Conservation (phyloP, 108 stramenopile species). For the Cyclostephanos tholiformis region DNA sequence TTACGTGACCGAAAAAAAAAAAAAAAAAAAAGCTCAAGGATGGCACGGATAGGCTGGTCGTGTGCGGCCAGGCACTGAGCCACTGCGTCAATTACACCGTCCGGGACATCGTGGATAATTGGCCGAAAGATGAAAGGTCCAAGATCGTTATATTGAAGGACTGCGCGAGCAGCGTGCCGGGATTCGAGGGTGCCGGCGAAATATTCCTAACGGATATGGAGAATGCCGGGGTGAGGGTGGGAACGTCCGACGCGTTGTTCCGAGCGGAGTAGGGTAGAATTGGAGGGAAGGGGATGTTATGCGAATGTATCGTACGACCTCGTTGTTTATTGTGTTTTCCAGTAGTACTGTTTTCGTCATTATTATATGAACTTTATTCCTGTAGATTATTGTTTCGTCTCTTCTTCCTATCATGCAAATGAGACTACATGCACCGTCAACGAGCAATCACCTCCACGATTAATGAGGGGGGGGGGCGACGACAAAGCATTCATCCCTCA, state of each 20-base stretch:
- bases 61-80: slow-evolving; percentile 93
- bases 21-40: slow-evolving; percentile 33
- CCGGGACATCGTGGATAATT: slow-evolving; percentile 54
- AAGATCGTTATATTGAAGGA: not conserved
- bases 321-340: too few species aligned
- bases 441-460: too few species aligned
- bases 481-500: not conserved
- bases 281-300: too few species aligned
- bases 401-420: too few species aligned
- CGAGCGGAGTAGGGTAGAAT: too few species aligned
- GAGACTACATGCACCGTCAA: too few species aligned
- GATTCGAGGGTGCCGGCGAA: not conserved
- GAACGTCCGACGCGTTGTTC: too few species aligned
- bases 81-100: slow-evolving; percentile 95
- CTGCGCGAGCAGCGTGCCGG: not conserved
- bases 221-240: too few species aligned
- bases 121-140: not conserved
- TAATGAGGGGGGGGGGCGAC: not conserved
- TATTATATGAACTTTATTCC: too few species aligned
- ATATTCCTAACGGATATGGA: not conserved
- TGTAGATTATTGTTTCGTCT: too few species aligned
- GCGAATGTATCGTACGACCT: too few species aligned
- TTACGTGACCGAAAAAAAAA: not conserved
- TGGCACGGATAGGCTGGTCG: slow-evolving; percentile 60
- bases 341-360: too few species aligned